A percentile compares a stretch with the other conserved stretches of the same genome.
Evolutionary conservation across 1,284 basidiomycete genomes (phyloP).

Genomic region (Ceratobasidium sp.): DNA sequence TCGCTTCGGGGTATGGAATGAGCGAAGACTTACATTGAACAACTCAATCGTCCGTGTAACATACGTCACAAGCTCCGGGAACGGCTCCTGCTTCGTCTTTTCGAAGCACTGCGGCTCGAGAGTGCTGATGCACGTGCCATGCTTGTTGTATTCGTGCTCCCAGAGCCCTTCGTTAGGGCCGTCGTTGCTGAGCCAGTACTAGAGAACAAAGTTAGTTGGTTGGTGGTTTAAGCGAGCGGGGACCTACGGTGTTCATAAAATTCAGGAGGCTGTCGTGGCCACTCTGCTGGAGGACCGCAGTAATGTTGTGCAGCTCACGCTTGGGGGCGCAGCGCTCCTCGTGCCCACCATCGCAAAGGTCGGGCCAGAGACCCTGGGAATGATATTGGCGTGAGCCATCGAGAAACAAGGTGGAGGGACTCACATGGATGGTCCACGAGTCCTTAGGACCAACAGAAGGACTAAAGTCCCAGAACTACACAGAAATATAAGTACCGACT

Average conservation of each 20-base stretch:
- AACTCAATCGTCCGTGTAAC: conserved; percentile 50
- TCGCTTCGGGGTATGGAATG: too few relatives aligned
- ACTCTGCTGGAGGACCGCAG: conserved; percentile 50
- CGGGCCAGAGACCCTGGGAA: conserved; percentile 50
- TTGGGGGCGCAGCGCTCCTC: conserved; percentile 53
- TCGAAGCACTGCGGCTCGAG: conserved; percentile 49
- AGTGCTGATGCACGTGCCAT: conserved; percentile 51
- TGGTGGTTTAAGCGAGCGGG: neutral
- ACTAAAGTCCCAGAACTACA: conserved; percentile 42
- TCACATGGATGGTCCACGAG: conserved; percentile 52
- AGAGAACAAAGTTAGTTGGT: neutral
- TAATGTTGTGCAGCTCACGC: conserved; percentile 52
- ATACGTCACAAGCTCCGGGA: conserved; percentile 53
- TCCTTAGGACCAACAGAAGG: conserved; percentile 49
- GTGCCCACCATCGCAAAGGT: conserved; percentile 56
- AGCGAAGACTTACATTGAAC: conserved; percentile 44
- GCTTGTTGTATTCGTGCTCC: conserved; percentile 53
- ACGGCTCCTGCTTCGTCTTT: conserved; percentile 26
- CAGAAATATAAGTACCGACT: neutral
- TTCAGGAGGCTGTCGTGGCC: conserved; percentile 50
- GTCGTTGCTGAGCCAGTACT: conserved; percentile 53
- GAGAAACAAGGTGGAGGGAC: neutral
- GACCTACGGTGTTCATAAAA: conserved; percentile 52
- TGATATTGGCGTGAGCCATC: neutral
- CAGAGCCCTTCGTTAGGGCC: conserved; percentile 55